Percentiles rank a stretch among this genome's conserved stretches.
Conservation (phyloP, 169 alveolate genomes). For the Eimeria brunetti region DNA sequence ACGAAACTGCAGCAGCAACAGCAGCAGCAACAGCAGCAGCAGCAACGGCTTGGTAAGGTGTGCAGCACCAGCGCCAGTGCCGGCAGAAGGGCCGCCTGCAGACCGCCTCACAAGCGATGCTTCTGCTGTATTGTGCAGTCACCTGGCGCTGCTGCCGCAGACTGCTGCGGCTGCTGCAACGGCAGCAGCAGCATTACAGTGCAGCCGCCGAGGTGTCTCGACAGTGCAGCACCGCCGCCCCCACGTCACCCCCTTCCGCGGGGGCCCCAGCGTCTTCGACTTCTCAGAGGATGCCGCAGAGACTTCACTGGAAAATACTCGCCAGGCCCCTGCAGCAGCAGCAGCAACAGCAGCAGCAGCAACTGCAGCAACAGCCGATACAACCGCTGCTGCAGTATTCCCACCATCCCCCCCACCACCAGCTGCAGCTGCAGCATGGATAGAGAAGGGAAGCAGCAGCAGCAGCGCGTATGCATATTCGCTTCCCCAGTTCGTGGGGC, state of each 20-base stretch:
- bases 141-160: not conserved
- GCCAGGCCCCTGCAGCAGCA: not conserved
- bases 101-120: not conserved
- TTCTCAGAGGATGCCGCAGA: conserved; percentile 8
- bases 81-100: not conserved
- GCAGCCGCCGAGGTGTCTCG: not conserved
- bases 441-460: not conserved
- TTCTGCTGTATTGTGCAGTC: not conserved
- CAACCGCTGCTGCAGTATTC: not conserved
- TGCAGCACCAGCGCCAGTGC: too few species aligned
- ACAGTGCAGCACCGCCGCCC: conserved; percentile 15
- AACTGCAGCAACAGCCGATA: not conserved
- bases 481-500: not conserved
- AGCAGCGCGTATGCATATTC: not conserved
- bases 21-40: conserved; percentile 1
- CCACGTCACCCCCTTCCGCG: conserved; percentile 8
- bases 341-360: not conserved
- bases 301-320: not conserved
- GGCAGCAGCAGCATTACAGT: not conserved
- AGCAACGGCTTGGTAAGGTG: too few species aligned
- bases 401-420: not conserved
- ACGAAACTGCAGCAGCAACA: not conserved
- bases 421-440: not conserved
- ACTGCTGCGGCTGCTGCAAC: not conserved
- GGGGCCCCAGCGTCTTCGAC: conserved; percentile 39